These are phyloP conservation scores for Nicotiana rustica DNA, from an alignment of 305 asterid species.

Conservation along the genomic window DNA sequence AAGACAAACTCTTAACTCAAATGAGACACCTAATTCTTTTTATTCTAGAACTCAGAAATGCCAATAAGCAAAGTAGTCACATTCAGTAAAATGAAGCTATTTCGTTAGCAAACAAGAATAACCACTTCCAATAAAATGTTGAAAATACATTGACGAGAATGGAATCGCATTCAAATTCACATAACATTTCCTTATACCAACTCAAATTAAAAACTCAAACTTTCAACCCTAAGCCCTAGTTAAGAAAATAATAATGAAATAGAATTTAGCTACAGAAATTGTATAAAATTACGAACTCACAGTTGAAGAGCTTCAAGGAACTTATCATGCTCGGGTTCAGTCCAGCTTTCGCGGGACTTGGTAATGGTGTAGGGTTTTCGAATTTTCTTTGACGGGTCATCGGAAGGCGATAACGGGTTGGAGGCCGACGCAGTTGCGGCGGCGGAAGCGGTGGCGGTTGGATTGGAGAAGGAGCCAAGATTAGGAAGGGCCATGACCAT, in stretches of 20 bases:
- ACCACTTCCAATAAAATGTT: background rate
- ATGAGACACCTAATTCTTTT: background rate
- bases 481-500: slow-evolving; percentile 78
- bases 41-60: background rate
- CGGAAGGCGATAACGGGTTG: slow-evolving; percentile 49
- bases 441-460: slow-evolving; percentile 43
- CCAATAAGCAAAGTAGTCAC: background rate
- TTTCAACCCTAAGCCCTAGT: slow-evolving; percentile 39
- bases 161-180: background rate
- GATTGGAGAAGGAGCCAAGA: slow-evolving; percentile 61
- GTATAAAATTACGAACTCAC: slow-evolving; percentile 55
- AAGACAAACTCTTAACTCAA: background rate
- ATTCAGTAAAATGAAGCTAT: slow-evolving; percentile 16
- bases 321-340: slow-evolving; percentile 96
- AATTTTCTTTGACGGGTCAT: slow-evolving; percentile 71
- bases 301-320: slow-evolving; percentile 91
- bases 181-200: background rate
- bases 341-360: slow-evolving; percentile 95
- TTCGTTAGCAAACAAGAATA: background rate
- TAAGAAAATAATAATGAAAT: slow-evolving; percentile 3
- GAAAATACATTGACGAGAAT: background rate
- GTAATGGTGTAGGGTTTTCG: slow-evolving; percentile 87
- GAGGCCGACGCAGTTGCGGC: slow-evolving; percentile 39
- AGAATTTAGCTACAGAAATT: background rate
- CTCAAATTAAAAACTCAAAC: slow-evolving; percentile 24